These are phyloP conservation scores for Rosa hybrid DNA, from an alignment of 331 rosid genomes.

Conservation along the genomic window DNA sequence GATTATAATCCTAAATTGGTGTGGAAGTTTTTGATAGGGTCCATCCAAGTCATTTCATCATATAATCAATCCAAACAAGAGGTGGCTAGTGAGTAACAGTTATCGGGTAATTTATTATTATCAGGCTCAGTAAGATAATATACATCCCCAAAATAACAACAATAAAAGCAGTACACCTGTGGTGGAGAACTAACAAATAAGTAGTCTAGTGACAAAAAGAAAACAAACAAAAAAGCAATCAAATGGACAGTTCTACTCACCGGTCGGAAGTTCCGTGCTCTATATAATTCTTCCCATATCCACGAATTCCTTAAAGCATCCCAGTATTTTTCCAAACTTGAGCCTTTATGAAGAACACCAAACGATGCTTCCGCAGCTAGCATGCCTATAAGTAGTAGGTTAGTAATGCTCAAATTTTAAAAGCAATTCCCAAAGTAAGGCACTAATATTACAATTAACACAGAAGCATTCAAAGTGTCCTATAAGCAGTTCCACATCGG, in stretches of 20 bases:
- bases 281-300: conserved; percentile 90
- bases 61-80: background rate
- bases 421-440: conserved; percentile 3
- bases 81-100: background rate
- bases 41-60: background rate
- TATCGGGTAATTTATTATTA: background rate
- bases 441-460: conserved; percentile 5
- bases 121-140: background rate
- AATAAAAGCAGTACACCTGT: background rate
- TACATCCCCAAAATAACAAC: background rate
- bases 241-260: conserved; percentile 47
- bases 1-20: background rate
- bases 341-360: conserved; percentile 53
- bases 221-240: background rate
- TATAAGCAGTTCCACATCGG: background rate
- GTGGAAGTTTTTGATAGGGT: background rate
- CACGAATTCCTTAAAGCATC: conserved; percentile 73
- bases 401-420: background rate
- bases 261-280: conserved; percentile 78
- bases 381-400: conserved; percentile 61
- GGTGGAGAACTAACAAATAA: conserved; percentile 6
- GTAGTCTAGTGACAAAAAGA: background rate
- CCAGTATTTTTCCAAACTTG: conserved; percentile 72
- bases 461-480: background rate
- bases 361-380: conserved; percentile 92